Conservation (phyloP, 371 early-diverging fungal species). For the Blastocladiella emersonii region DNA sequence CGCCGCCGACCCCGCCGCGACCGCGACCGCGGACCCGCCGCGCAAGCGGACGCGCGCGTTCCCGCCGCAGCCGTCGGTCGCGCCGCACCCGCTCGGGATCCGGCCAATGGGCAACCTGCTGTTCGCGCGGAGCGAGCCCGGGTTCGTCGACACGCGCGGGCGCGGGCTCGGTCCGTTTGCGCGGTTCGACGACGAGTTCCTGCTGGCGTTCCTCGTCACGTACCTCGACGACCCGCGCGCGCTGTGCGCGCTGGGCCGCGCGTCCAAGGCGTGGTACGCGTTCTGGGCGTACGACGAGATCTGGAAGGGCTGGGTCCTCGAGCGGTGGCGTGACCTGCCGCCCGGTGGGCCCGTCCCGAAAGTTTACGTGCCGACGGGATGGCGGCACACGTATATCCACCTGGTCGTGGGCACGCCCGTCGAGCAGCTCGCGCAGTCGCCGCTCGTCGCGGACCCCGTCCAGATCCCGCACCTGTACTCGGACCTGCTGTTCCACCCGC, state of each 20-base stretch:
- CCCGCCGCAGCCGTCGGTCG: not conserved
- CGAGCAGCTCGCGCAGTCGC: not conserved
- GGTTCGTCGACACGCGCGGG: slow-evolving; percentile 18
- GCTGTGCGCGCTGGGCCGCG: slow-evolving; percentile 22
- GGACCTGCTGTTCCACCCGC: slow-evolving; percentile 40
- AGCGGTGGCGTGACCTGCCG: slow-evolving; percentile 12
- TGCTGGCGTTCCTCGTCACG: slow-evolving; percentile 22
- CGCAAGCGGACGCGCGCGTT: not conserved
- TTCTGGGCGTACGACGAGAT: slow-evolving; percentile 34
- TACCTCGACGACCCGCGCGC: slow-evolving; percentile 13
- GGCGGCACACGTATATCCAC: not conserved
- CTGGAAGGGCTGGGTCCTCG: slow-evolving; percentile 33
- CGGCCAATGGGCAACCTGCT: slow-evolving; percentile 43
- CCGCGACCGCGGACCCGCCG: not conserved
- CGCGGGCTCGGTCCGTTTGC: slow-evolving; percentile 29
- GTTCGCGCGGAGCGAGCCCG: slow-evolving; percentile 14
- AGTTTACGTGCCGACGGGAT: not conserved
- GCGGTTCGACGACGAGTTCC: slow-evolving; percentile 26
- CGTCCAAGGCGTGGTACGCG: slow-evolving; percentile 27
- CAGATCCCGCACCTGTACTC: slow-evolving; percentile 30
- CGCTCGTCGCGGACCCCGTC: slow-evolving; percentile 7
- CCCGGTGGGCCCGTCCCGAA: slow-evolving; percentile 6
- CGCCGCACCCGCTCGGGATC: slow-evolving; percentile 39
- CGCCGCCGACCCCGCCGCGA: too few relatives aligned
- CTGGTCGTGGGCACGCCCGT: not conserved